Evolutionary conservation across 2,329 filamentous ascomycete genomes (phyloP).

Genomic region (Colletotrichum gigasporum): DNA sequence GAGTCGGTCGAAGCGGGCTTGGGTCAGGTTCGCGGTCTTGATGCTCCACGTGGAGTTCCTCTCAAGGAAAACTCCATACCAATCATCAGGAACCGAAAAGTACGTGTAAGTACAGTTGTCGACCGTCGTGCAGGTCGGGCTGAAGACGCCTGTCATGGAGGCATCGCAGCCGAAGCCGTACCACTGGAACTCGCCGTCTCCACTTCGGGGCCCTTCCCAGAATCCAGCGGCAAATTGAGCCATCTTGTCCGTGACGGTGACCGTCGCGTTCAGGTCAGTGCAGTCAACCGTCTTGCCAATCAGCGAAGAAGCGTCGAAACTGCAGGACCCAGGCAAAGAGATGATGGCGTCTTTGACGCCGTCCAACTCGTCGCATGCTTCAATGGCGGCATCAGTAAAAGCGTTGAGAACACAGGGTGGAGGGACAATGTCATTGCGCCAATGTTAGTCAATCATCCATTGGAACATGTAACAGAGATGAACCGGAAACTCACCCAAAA

Average conservation of each 20-base stretch:
- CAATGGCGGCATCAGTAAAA: constrained; percentile 43
- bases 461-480: not conserved
- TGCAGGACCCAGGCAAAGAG: constrained; percentile 4
- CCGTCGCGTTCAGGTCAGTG: constrained; percentile 30
- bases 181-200: not conserved
- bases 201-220: not conserved
- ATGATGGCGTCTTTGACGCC: constrained; percentile 58
- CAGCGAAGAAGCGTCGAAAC: not conserved
- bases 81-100: constrained; percentile 35
- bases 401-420: constrained; percentile 41
- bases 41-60: constrained; percentile 46
- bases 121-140: too few relatives aligned
- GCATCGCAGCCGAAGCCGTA: too few relatives aligned
- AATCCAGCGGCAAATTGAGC: not conserved
- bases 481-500: not conserved
- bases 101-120: constrained; percentile 20
- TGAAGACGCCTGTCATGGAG: too few relatives aligned
- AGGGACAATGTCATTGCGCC: not conserved
- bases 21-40: constrained; percentile 22
- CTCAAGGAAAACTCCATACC: constrained; percentile 50
- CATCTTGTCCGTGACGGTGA: not conserved
- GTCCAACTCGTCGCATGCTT: constrained; percentile 55
- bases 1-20: constrained; percentile 41
- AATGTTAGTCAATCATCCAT: too few relatives aligned
- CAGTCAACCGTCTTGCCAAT: constrained; percentile 31